A percentile compares a stretch with the other conserved stretches of the same genome.
Evolutionary conservation across 768 basidiomycete genomes (phyloP).

Genomic region (Glaciozyma martinii): DNA sequence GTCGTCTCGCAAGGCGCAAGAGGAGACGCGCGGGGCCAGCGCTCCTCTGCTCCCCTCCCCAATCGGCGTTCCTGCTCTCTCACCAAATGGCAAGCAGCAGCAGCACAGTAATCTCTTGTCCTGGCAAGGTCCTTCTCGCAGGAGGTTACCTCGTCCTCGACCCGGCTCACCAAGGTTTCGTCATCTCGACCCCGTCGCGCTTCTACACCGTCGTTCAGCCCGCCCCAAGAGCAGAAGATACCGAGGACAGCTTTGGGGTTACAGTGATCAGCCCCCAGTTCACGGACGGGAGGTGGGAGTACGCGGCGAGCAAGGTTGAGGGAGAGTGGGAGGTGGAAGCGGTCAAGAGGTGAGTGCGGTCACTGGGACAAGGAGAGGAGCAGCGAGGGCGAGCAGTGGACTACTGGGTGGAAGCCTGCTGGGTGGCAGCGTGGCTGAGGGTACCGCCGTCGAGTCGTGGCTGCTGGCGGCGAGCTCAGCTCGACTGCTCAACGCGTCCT

Average conservation of each 20-base stretch:
- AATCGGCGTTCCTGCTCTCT: neutral
- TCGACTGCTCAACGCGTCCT: no score
- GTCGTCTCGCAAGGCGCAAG: no score
- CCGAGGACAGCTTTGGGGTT: slow-evolving; percentile 45
- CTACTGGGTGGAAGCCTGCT: neutral
- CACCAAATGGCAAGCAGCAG: neutral
- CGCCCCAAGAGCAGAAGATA: slow-evolving; percentile 2
- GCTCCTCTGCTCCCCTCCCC: neutral
- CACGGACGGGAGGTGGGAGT: slow-evolving; percentile 47
- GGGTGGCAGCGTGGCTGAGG: neutral
- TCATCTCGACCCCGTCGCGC: slow-evolving; percentile 83
- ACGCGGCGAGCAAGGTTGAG: slow-evolving; percentile 9
- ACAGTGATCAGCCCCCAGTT: slow-evolving; percentile 87
- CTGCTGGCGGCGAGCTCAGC: no score
- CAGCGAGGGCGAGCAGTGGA: neutral
- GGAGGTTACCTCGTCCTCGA: slow-evolving; percentile 97
- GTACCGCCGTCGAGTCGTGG: no score
- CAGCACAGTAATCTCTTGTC: slow-evolving; percentile 70
- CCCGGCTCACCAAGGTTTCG: slow-evolving; percentile 69
- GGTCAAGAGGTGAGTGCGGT: slow-evolving; percentile 10
- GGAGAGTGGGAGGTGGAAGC: slow-evolving; percentile 13
- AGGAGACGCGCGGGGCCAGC: no score
- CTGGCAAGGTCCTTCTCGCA: slow-evolving; percentile 89
- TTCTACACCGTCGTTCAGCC: slow-evolving; percentile 71
- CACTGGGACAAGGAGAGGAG: no score